phyloP scores from a whole-genome alignment of 768 basidiomycete genomes.

The Mycena capillaripes region DNA sequence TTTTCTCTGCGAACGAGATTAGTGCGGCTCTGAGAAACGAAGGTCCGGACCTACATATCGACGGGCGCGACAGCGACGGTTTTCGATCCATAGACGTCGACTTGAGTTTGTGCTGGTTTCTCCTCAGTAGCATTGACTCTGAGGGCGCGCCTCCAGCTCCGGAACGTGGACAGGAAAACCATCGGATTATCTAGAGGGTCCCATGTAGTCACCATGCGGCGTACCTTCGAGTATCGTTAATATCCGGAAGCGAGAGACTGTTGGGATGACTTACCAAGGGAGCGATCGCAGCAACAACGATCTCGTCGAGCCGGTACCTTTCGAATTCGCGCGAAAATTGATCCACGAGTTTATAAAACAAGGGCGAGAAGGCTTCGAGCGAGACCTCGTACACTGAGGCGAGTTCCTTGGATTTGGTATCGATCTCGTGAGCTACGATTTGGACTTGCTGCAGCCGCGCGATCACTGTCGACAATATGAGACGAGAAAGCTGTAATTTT shows the following conservation, averaged over 20 bases:
- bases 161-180: constrained; percentile 73
- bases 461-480: constrained; percentile 67
- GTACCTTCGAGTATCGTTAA: constrained; percentile 57
- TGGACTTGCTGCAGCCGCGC: constrained; percentile 83
- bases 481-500: background rate
- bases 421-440: constrained; percentile 80
- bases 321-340: constrained; percentile 84
- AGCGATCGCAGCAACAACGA: constrained; percentile 92
- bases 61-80: constrained; percentile 46
- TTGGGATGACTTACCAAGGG: constrained; percentile 67
- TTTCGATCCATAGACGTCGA: constrained; percentile 71
- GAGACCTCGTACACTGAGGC: constrained; percentile 78
- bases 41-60: constrained; percentile 51
- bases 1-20: constrained; percentile 55
- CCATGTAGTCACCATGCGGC: constrained; percentile 84
- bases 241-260: background rate
- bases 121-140: constrained; percentile 68
- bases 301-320: constrained; percentile 86
- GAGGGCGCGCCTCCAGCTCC: constrained; percentile 77
- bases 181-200: constrained; percentile 85
- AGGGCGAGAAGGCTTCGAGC: constrained; percentile 78
- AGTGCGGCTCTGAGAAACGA: constrained; percentile 4
- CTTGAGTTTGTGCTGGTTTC: constrained; percentile 55
- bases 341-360: constrained; percentile 79
- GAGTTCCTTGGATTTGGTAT: constrained; percentile 72